phyloP scores from a whole-genome alignment of 1,284 basidiomycete genomes.

The Singerocomus rubriflavus region DNA sequence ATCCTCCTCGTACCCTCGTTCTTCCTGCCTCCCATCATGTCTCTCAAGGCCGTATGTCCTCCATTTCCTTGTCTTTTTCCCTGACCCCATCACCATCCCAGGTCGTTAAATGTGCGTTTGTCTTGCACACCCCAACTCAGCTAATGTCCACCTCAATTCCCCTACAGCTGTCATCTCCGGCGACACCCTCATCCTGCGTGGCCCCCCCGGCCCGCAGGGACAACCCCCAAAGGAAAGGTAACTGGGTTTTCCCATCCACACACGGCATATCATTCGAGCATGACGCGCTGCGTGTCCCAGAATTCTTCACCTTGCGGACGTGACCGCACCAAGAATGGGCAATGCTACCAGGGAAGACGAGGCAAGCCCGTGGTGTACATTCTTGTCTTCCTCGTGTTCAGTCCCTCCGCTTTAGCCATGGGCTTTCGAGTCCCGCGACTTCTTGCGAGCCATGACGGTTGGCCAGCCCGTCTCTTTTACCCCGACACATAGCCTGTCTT shows the following conservation, averaged over 20 bases:
- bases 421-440: slow-evolving; percentile 93
- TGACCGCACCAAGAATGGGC: slow-evolving; percentile 79
- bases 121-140: not conserved
- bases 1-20: not conserved
- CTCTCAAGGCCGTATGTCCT: slow-evolving; percentile 63
- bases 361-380: slow-evolving; percentile 40
- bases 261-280: slow-evolving; percentile 2
- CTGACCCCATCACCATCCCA: slow-evolving; percentile 23
- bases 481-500: slow-evolving; percentile 69
- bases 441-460: slow-evolving; percentile 78
- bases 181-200: slow-evolving; percentile 82
- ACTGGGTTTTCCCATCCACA: slow-evolving; percentile 13
- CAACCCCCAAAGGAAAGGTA: slow-evolving; percentile 87
- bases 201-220: slow-evolving; percentile 72
- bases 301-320: slow-evolving; percentile 82
- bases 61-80: not conserved
- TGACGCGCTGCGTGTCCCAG: slow-evolving; percentile 41
- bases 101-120: slow-evolving; percentile 67
- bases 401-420: slow-evolving; percentile 55
- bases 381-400: slow-evolving; percentile 1
- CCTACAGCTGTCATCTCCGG: slow-evolving; percentile 80
- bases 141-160: slow-evolving; percentile 21
- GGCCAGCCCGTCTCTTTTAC: slow-evolving; percentile 87
- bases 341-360: slow-evolving; percentile 83
- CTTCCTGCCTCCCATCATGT: slow-evolving; percentile 40